Evolutionary conservation across 2,329 filamentous ascomycete species (phyloP), one percentile per base, ranked within the genome.

Genomic region (Aureobasidium mangrovei): DNA sequence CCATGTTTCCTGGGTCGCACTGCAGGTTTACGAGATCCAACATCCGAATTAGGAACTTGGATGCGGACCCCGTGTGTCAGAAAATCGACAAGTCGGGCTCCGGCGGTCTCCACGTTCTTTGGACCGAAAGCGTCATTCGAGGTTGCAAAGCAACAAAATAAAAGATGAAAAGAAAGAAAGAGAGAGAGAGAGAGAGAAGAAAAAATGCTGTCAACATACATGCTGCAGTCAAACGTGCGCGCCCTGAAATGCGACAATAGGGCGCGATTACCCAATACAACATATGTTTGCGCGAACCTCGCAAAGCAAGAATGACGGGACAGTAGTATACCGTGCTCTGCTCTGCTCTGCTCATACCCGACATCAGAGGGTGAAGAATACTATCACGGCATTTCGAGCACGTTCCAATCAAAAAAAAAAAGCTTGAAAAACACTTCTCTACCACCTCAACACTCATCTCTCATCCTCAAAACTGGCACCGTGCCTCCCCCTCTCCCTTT

Each of bases 401-500:
- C 18, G 18, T 18, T 18, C 18, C 18, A 18, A 18, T 18, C 18
- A 18, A 18, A 18, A 18, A 18, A 18, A 18, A 18, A 18, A 18
- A 18, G 18, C 18, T 18, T 18, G 18, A 18, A 18, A 18, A 18
- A 18, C 18, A 18, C 18, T 18, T 18, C 18, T 18, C 18, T 18
- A 18, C 18, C 18, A 18, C 18, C 18, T 18, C 18, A 18, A 18
- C 18, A 18, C 18, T 18, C 33, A 40, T 49, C 36, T 12, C 28
- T 49, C 46, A 18, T 26, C 27, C n/a, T 26, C 45, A 38, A 27
- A 3, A 38, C 33, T 27, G 9, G 32, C 24, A 18, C 26, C 45
- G n/a, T 38, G 33, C 31, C 31, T 31, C 18, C 33, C 59, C n/a
- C 47, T 59, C 26, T 18, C 18, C 18, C 55, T 55, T 12, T 53